Conservation (phyloP, 2,329 filamentous ascomycete genomes). For the Fusarium subtropicale region DNA sequence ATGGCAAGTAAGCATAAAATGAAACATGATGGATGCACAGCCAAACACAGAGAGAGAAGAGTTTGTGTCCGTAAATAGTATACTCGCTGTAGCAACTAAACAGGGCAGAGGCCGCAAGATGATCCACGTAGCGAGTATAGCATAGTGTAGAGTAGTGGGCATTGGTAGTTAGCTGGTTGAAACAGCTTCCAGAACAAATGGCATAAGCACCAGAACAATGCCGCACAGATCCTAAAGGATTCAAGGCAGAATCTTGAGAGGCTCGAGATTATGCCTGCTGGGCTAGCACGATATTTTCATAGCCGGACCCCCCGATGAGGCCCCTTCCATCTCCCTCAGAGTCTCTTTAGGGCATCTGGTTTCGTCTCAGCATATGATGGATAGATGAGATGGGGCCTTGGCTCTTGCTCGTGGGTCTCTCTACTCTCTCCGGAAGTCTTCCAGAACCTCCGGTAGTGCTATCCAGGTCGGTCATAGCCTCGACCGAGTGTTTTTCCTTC, state of each 20-base stretch:
- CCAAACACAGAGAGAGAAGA: not conserved
- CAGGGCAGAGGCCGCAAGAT: conserved; percentile 21
- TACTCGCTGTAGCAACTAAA: conserved; percentile 15
- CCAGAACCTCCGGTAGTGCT: conserved; percentile 29
- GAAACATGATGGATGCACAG: conserved; percentile 28
- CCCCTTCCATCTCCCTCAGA: conserved; percentile 47
- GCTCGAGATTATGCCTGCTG: conserved; percentile 8
- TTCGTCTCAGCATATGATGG: conserved; percentile 37
- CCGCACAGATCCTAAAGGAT: conserved; percentile 33
- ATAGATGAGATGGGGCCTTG: conserved; percentile 9
- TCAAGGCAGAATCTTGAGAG: conserved; percentile 19
- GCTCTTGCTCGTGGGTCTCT: conserved; percentile 21
- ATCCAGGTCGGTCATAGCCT: conserved; percentile 33
- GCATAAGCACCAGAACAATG: conserved; percentile 15
- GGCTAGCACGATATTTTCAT: conserved; percentile 3
- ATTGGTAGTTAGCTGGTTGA: not conserved
- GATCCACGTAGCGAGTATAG: conserved; percentile 29
- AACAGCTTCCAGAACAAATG: conserved; percentile 10
- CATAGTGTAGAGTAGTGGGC: not conserved
- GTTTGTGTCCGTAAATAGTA: conserved; percentile 20
- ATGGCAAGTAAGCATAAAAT: conserved; percentile 20
- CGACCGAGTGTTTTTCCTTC: conserved; percentile 23
- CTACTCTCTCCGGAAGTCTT: conserved; percentile 19
- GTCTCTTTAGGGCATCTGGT: conserved; percentile 6
- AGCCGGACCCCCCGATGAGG: conserved; percentile 9